phyloP scores from a whole-genome alignment of 2,329 filamentous ascomycete genomes.

The Stylonectria norvegica region DNA sequence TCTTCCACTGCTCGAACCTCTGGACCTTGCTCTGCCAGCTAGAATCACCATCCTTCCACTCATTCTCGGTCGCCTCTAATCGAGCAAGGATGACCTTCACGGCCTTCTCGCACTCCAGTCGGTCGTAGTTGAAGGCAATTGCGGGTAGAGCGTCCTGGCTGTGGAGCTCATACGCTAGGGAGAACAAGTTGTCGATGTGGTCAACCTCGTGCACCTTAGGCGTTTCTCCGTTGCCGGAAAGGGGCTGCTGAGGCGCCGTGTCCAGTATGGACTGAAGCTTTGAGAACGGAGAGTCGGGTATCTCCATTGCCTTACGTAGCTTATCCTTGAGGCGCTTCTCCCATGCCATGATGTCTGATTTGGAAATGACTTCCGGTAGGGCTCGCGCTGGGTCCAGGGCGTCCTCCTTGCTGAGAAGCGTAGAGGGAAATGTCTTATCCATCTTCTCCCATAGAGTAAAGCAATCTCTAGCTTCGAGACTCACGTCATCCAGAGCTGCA shows the following conservation, averaged over 20 bases:
- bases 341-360: slow-evolving; percentile 65
- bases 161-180: slow-evolving; percentile 59
- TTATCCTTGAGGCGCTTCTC: slow-evolving; percentile 57
- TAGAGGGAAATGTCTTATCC: slow-evolving; percentile 37
- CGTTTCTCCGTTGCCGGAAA: too few relatives aligned
- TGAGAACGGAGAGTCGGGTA: slow-evolving; percentile 42
- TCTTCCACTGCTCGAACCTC: slow-evolving; percentile 56
- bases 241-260: too few relatives aligned
- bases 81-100: slow-evolving; percentile 48
- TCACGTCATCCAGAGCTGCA: slow-evolving; percentile 65
- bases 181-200: slow-evolving; percentile 33
- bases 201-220: too few relatives aligned
- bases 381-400: slow-evolving; percentile 47
- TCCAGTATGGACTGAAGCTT: slow-evolving; percentile 6
- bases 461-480: slow-evolving; percentile 69
- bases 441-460: slow-evolving; percentile 63
- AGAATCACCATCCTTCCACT: slow-evolving; percentile 53
- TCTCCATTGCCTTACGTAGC: slow-evolving; percentile 58
- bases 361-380: slow-evolving; percentile 55
- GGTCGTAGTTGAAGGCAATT: slow-evolving; percentile 75
- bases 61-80: slow-evolving; percentile 36
- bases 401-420: slow-evolving; percentile 13
- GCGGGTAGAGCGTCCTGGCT: slow-evolving; percentile 65
- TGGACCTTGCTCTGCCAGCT: slow-evolving; percentile 60
- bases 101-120: slow-evolving; percentile 59